Conservation (phyloP, 768 basidiomycete species). For the Phylloporus sp. region DNA sequence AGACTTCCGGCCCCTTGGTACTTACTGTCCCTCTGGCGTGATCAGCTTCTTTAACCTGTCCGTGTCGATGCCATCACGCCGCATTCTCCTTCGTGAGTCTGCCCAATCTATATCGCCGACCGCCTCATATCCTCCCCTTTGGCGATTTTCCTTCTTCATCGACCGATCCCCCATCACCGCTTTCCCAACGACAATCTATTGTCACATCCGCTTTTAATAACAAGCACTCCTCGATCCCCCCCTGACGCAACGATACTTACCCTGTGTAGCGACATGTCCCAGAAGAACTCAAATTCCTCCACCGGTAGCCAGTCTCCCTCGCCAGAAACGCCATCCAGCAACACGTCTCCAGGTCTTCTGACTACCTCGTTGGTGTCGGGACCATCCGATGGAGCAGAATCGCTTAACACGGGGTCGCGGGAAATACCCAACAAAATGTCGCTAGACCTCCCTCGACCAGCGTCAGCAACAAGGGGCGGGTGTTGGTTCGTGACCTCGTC, state of each 20-base stretch:
- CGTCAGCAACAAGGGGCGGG: slow-evolving; percentile 63
- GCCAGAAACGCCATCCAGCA: slow-evolving; percentile 39
- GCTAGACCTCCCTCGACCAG: slow-evolving; percentile 47
- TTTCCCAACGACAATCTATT: slow-evolving; percentile 18
- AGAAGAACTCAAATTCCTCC: slow-evolving; percentile 44
- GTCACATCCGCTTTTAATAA: slow-evolving; percentile 21
- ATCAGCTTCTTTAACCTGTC: slow-evolving; percentile 28
- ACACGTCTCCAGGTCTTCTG: slow-evolving; percentile 43
- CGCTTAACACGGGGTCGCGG: slow-evolving; percentile 20
- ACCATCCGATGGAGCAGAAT: slow-evolving; percentile 32
- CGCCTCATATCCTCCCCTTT: slow-evolving; percentile 12
- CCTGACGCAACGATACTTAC: slow-evolving; percentile 19
- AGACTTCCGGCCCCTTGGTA: slow-evolving; percentile 28
- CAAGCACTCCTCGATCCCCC: slow-evolving; percentile 23
- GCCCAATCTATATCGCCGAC: slow-evolving; percentile 31
- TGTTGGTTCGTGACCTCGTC: slow-evolving; percentile 59
- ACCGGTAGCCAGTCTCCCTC: slow-evolving; percentile 47
- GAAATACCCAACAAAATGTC: slow-evolving; percentile 45
- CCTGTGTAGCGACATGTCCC: slow-evolving; percentile 38
- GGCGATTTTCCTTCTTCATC: slow-evolving; percentile 25
- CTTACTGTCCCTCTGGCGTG: slow-evolving; percentile 12
- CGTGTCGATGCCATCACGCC: slow-evolving; percentile 30
- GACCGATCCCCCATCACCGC: slow-evolving; percentile 29
- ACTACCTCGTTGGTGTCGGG: slow-evolving; percentile 33
- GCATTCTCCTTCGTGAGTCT: slow-evolving; percentile 23